Base-by-base conservation (phyloP, 768 basidiomycete species). In the Lactarius trivialis region DNA sequence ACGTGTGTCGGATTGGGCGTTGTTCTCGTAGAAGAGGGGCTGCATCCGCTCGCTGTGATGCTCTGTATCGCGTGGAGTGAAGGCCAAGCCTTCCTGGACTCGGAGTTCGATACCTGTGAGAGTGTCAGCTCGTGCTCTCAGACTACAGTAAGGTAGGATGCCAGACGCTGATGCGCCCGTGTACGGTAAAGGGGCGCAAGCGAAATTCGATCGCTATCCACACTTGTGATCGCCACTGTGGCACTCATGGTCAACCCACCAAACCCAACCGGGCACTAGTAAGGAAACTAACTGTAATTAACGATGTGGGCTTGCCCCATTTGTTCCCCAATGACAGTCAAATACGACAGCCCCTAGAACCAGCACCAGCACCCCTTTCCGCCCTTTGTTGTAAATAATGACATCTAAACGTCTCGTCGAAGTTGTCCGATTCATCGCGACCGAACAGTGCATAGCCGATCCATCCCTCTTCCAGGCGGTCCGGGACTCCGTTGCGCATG, bases 1-100 rank as follows among this genome's bases (percentile, higher is more conserved):
- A 76, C 77, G 11, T 96, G 82, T 39, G 76, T 70, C 7, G 94
- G 94, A 70, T 97, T 97, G 15, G 94, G 69, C 75, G 21, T 78
- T 87, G 56, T 89, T 87, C 65, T 88, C 85, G 70, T 91, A 96
- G 83, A 85, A 26, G 78, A 72, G n/a, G 1, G 84, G 81, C 36
- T 85, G 79, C 36, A 71, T 72, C 66, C 84, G 79, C 11, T 71
- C 71, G 61, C 77, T 74, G 26, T 72, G 64, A 36, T 69, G 65
- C n/a, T 71, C 68, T 53, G 71, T n/a, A n/a, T 68, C 0, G 86
- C 85, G 71, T 93, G 90, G 39, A 77, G 76, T 6, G 91, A 91
- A 21, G 93, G 93, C 91, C 93, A 94, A 6, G 30, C 17, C 37
- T 56, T n/a, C n/a, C n/a, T n/a, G n/a, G n/a, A n/a, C 57, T 41